Evolutionary conservation across 495 filamentous ascomycete species (phyloP), one percentile per base, ranked within the genome.

Genomic region (Podospora pseudoanserina): DNA sequence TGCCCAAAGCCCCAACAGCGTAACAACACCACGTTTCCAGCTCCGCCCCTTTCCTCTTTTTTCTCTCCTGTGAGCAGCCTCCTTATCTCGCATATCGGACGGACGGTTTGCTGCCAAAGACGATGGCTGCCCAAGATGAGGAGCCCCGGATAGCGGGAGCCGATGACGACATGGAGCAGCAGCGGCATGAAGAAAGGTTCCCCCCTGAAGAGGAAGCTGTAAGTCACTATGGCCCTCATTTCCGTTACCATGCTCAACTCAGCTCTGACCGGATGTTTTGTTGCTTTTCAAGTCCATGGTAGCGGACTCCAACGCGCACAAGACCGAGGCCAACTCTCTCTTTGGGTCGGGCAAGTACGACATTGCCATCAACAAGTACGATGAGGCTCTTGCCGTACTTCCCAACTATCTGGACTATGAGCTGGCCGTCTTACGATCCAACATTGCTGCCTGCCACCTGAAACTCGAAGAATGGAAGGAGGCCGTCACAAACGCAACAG

Each of bases 321-420:
- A 97, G 79, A 71, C 84, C 3, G 83, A 89, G 70, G 95, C 93
- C 11, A 99, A 97, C 75, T 72, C 83, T 20, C 83, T 93, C 27
- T 99, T 97, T 77, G 80, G 83, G 2, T 85, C 85, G 15, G 85
- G 85, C 20, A 86, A 86, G 65, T 97, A 91, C 80, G 87, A 90
- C 71, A 88, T 91, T 72, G 95, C 95, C n/a, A 91, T 97, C 71
- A 88, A 90, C 76, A 89, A 86, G 73, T 99, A 99, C 81, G 91
- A 93, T 72, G 86, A 91, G 67, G 95, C 95, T 26, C 83, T 97
- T 2, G 84, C 89, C 34, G 84, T 88, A 20, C 95, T 91, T 68
- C 95, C 95, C 2, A 90, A 86, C 70, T 97, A 97, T 75, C 87
- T 97, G 44, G 91, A 95, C 70, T 95, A 91, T 80, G 93, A 97